Base-by-base conservation (phyloP, 768 basidiomycete genomes). In the Suillus sp. region DNA sequence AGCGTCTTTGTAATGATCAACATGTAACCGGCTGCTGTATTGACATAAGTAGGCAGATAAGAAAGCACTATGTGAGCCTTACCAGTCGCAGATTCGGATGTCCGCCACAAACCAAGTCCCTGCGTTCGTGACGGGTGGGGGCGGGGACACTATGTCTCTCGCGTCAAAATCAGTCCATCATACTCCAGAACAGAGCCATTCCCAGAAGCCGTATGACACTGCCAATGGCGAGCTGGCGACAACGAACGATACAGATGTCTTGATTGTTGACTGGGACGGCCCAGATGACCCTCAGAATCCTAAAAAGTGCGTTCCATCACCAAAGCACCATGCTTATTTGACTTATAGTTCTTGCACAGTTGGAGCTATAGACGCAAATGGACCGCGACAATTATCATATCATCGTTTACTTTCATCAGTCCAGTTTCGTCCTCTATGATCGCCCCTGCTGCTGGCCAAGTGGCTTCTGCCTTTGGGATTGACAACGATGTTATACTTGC, bases 391-490 rank as follows among this genome's bases (percentile, higher is more conserved):
- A 66, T 81, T n/a, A 79, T 89, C 34, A 84, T 90, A 0, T 89
- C 89, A 0, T 78, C 80, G 0, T 91, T 89, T 70, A 87, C 89
- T 0, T 88, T 90, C 69, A 88, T 90, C 40, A 80, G 79, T 8
- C 88, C 90, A 0, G 78, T 92, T 0, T 86, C 90, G 0, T 93
- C 91, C 4, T 84, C 89, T 4, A 91, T 91, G 86, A 77, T 91
- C 1, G 87, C 91, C 0, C 90, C 90, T 0, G 90, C 90, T 0
- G 76, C 80, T 0, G 64, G 66, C 4, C 80, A 85, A 59, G 67
- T 93, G 0, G 86, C 79, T 2, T 62, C 70, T 3, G 72, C 84
- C 22, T 87, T 92, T 64, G 79, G 83, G 1, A 81, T 91, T 32
- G 85, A 80, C 10, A 85, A 71, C 68, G 64, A 67, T 2, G 81